Base-by-base conservation (phyloP, 805 yeast genomes). In the Tetrapisispora taiwanensis region DNA sequence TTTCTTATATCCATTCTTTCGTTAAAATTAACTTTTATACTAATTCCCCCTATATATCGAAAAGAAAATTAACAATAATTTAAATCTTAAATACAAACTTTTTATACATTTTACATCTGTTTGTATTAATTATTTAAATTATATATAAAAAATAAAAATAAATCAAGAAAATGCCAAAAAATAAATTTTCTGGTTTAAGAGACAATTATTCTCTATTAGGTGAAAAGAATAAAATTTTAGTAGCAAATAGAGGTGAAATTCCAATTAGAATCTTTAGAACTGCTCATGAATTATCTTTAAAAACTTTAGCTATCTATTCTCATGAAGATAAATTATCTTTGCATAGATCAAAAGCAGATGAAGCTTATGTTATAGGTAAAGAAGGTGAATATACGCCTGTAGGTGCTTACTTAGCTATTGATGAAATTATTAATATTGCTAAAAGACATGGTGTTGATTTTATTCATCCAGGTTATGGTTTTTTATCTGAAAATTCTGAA, bases 221-320 rank as follows among this genome's bases (percentile, higher is more conserved):
- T 33, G 60, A 62, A 43, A 59, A 66, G 42, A 67, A 65, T 65
- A 79, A 79, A 71, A 76, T 84, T 59, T 69, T 84, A 50, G 92
- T 84, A 34, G 90, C 90, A 52, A 83, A 82, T 70, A 72, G 92
- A 69, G 92, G 90, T 56, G 90, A 84, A 65, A 83, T 83, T 55
- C 90, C 90, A 36, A 81, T 82, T 59, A 70, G 92, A 68, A 89
- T 90, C 63, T 90, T 90, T 69, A 78, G 98, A 69, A 82, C 97
- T 31, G 98, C 98, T 48, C 98, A 92, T 69, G 98, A 90, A 68
- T 73, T 90, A 59, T 84, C 95, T 19, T 86, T 92, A 95, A 88
- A 85, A 60, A 89, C 98, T 0, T 96, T 92, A 35, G 98, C 97
- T 38, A 83, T 90, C 60, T 90, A 88, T 67, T 88, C 97, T 30